A percentile compares a stretch with the other conserved stretches of the same genome.
Evolutionary conservation across 2,329 filamentous ascomycete species (phyloP).

Genomic region (Aspergillus sp.): DNA sequence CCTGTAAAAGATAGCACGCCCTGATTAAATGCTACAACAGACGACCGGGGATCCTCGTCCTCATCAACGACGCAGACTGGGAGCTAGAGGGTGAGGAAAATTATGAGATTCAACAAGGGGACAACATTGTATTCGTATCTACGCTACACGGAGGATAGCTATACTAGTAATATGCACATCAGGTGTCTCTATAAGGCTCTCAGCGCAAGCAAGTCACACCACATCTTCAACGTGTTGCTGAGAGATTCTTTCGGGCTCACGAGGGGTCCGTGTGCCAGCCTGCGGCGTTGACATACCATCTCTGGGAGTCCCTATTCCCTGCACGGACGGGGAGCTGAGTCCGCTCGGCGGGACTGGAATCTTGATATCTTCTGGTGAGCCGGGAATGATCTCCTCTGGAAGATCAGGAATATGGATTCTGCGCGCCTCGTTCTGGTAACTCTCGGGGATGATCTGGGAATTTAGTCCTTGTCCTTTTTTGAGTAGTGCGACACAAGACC

Average conservation of each 20-base stretch:
- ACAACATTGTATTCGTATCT: slow-evolving; percentile 94
- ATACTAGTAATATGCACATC: neutral
- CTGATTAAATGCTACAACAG: slow-evolving; percentile 54
- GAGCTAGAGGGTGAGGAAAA: slow-evolving; percentile 93
- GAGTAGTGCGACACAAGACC: slow-evolving; percentile 21
- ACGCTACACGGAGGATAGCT: slow-evolving; percentile 86
- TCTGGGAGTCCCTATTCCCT: slow-evolving; percentile 46
- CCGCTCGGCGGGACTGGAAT: slow-evolving; percentile 71
- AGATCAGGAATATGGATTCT: slow-evolving; percentile 81
- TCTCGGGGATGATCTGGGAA: slow-evolving; percentile 84
- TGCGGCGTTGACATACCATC: slow-evolving; percentile 50
- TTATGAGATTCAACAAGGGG: slow-evolving; percentile 79
- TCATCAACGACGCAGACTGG: slow-evolving; percentile 99
- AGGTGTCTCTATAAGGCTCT: neutral
- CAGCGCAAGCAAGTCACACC: slow-evolving; percentile 33
- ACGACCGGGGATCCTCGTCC: slow-evolving; percentile 89
- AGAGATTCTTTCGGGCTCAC: slow-evolving; percentile 49
- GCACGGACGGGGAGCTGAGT: slow-evolving; percentile 49
- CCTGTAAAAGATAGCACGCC: neutral
- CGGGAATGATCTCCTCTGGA: slow-evolving; percentile 69
- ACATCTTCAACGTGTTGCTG: slow-evolving; percentile 52
- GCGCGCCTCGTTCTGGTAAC: slow-evolving; percentile 95
- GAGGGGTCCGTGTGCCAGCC: slow-evolving; percentile 46
- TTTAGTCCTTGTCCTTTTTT: slow-evolving; percentile 18
- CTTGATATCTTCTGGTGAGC: slow-evolving; percentile 78